Evolutionary conservation across 106 monocot genomes (phyloP).

Genomic region (Dendrobium chrysotoxum): DNA sequence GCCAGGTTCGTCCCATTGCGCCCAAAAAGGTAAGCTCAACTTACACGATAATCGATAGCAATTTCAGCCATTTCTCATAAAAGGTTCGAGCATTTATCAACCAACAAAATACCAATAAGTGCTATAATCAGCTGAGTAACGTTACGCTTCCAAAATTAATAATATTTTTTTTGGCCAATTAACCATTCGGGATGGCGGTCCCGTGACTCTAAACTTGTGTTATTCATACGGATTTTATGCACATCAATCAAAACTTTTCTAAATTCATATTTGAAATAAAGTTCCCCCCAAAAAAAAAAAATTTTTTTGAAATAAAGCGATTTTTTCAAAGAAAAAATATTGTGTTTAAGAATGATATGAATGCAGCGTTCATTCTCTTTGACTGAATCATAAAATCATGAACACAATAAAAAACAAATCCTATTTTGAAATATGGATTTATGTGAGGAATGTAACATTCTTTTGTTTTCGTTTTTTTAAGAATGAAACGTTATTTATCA

Average conservation of each 20-base stretch:
- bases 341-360: background rate
- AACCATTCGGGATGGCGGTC: too few species aligned
- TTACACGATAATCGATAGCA: background rate
- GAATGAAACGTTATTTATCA: background rate
- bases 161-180: too few species aligned
- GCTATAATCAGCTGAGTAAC: background rate
- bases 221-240: too few species aligned
- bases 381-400: background rate
- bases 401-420: too few species aligned
- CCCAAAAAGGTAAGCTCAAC: background rate
- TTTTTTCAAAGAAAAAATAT: too few species aligned
- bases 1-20: constrained; percentile 3
- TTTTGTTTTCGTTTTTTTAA: background rate
- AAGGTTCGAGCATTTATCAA: background rate
- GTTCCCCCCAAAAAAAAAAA: too few species aligned
- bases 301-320: too few species aligned
- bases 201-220: too few species aligned
- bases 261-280: too few species aligned
- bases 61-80: background rate
- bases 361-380: background rate
- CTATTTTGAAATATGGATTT: background rate
- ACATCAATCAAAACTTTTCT: too few species aligned
- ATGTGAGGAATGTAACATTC: background rate
- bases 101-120: background rate
- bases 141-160: too few species aligned